Evolutionary conservation across 73 alveolate genomes (phyloP), one percentile per base, ranked within the genome.

Genomic region (Paramecium sexaurelia): DNA sequence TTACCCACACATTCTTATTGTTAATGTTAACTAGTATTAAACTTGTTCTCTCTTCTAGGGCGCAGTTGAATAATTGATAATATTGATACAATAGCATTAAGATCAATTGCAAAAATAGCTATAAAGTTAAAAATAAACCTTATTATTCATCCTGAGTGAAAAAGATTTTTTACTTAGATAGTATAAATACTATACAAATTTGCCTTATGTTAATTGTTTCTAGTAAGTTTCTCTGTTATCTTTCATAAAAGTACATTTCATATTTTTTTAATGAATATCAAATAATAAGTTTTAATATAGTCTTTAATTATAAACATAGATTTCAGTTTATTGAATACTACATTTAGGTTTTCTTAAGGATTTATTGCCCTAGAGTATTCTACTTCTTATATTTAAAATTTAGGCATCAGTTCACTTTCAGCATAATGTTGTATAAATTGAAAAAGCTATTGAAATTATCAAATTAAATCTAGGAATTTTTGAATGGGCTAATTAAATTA

Each of bases 111-210:
- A n/a, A n/a, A n/a, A n/a, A n/a, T n/a, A n/a, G n/a, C n/a, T n/a
- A n/a, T n/a, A n/a, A n/a, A n/a, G n/a, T n/a, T n/a, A n/a, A n/a
- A n/a, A n/a, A n/a, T n/a, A n/a, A n/a, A n/a, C n/a, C n/a, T n/a
- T n/a, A n/a, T n/a, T n/a, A n/a, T n/a, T n/a, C n/a, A n/a, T n/a
- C n/a, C n/a, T n/a, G n/a, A n/a, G n/a, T n/a, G n/a, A n/a, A n/a
- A n/a, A n/a, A n/a, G n/a, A n/a, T n/a, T n/a, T n/a, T n/a, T n/a
- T n/a, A n/a, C n/a, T n/a, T n/a, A n/a, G n/a, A n/a, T n/a, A n/a
- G n/a, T n/a, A n/a, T n/a, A n/a, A 78, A 73, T 75, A 41, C 55
- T 78, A 41, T 78, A 73, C 8, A 78, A 22, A 78, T 78, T 41
- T 5, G 71, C 68, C 19, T 78, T 7, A 40, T 78, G 90, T 41